Percentiles rank a stretch among this genome's conserved stretches.
Evolutionary conservation across 495 filamentous ascomycete species (phyloP).

Genomic region (Xylaria scruposa): DNA sequence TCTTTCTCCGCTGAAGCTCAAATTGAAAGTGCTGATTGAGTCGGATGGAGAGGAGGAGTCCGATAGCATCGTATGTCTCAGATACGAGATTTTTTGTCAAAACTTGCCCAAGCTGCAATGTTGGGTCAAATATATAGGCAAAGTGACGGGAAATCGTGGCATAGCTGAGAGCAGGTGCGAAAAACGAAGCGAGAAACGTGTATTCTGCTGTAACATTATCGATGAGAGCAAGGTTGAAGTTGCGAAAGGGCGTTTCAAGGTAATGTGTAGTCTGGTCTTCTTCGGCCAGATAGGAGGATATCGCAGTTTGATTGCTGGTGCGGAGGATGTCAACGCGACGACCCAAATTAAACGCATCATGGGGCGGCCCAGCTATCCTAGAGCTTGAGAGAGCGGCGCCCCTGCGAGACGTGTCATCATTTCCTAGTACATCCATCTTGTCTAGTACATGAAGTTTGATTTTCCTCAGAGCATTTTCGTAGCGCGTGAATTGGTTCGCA

Average conservation of each 20-base stretch:
- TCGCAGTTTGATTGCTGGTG: conserved; percentile 69
- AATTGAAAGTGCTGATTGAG: conserved; percentile 93
- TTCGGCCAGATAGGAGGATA: conserved; percentile 83
- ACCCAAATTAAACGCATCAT: conserved; percentile 88
- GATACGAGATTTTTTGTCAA: conserved; percentile 80
- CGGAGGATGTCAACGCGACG: conserved; percentile 81
- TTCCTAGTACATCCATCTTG: conserved; percentile 82
- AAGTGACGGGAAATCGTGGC: conserved; percentile 70
- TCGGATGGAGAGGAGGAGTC: conserved; percentile 87
- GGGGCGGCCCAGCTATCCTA: conserved; percentile 63
- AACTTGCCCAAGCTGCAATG: conserved; percentile 77
- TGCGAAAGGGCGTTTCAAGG: conserved; percentile 86
- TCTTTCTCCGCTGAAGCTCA: conserved; percentile 86
- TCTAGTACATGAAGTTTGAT: conserved; percentile 83
- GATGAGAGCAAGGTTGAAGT: conserved; percentile 91
- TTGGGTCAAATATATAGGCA: conserved; percentile 80
- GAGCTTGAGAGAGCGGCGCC: conserved; percentile 55
- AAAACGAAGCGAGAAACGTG: conserved; percentile 89
- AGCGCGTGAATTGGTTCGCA: conserved; percentile 86
- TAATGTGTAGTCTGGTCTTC: conserved; percentile 86
- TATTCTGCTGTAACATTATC: conserved; percentile 97
- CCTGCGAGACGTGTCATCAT: conserved; percentile 71
- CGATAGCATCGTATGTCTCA: conserved; percentile 80
- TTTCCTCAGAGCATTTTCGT: conserved; percentile 81
- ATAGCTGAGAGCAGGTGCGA: conserved; percentile 67